These are phyloP conservation scores for Dendrocalamus latiflorus DNA, from an alignment of 202 grass and related monocot genomes.

Conservation along the genomic window DNA sequence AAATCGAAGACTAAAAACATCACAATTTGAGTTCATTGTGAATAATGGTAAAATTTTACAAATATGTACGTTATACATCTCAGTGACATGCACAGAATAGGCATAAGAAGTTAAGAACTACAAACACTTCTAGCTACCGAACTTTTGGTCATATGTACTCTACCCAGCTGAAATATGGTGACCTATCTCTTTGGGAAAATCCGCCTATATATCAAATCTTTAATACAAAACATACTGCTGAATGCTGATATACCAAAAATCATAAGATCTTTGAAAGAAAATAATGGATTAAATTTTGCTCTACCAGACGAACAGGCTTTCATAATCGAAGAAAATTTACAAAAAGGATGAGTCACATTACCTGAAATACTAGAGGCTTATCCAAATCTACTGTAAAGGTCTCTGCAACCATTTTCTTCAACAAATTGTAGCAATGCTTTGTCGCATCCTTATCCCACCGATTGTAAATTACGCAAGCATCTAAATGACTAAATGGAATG, in stretches of 20 bases:
- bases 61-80: too few relatives aligned
- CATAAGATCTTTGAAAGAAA: too few relatives aligned
- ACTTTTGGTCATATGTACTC: not conserved
- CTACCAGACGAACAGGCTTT: not conserved
- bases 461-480: not conserved
- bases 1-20: too few relatives aligned
- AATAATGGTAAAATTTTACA: too few relatives aligned
- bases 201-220: not conserved
- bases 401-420: constrained; percentile 59
- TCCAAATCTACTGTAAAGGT: constrained; percentile 77
- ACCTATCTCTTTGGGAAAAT: not conserved
- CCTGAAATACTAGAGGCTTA: constrained; percentile 97
- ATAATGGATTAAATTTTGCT: too few relatives aligned
- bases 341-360: not conserved
- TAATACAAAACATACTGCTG: not conserved
- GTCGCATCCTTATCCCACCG: not conserved
- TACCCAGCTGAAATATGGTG: not conserved
- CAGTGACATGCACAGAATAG: too few relatives aligned
- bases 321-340: not conserved
- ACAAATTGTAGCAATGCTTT: not conserved
- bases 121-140: not conserved
- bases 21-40: too few relatives aligned
- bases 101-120: too few relatives aligned
- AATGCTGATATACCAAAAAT: too few relatives aligned
- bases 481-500: not conserved